These are phyloP conservation scores for Diplotaxis tenuifolia DNA, from an alignment of 345 rosid species.

Conservation along the genomic window DNA sequence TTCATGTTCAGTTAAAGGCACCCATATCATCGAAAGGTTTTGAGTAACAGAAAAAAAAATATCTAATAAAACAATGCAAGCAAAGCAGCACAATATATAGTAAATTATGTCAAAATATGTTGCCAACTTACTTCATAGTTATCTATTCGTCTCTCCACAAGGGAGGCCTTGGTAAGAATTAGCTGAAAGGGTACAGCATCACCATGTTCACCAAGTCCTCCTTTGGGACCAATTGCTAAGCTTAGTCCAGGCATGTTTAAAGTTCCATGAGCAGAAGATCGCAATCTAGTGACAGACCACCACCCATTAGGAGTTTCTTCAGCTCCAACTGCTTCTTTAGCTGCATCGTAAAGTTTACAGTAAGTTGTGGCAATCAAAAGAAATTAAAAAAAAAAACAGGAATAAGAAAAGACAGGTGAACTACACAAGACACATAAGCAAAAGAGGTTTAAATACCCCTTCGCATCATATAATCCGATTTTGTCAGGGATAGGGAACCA, in stretches of 20 bases:
- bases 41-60: not conserved
- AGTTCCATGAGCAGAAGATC: conserved; percentile 96
- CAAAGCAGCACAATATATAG: not conserved
- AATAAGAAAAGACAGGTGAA: conserved; percentile 6
- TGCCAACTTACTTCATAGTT: conserved; percentile 97
- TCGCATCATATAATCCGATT: conserved; percentile 67
- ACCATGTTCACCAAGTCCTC: conserved; percentile 97
- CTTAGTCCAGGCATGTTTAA: conserved; percentile 71
- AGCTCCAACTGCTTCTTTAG: conserved; percentile 89
- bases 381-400: not conserved
- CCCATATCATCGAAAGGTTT: not conserved
- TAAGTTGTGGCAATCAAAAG: not conserved
- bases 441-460: conserved; percentile 53
- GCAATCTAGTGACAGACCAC: conserved; percentile 88
- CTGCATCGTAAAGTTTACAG: conserved; percentile 40
- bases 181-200: conserved; percentile 89
- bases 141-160: conserved; percentile 92
- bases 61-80: conserved; percentile 5
- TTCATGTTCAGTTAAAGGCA: conserved; percentile 8
- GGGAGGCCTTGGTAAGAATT: conserved; percentile 83
- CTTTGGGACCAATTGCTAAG: conserved; percentile 89
- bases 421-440: conserved; percentile 2
- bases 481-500: conserved; percentile 60
- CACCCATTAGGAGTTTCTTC: conserved; percentile 89
- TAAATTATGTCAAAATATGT: conserved; percentile 14